Conservation (phyloP, 225 moss, liverwort and hornwort genomes). For the Ulota crispa region DNA sequence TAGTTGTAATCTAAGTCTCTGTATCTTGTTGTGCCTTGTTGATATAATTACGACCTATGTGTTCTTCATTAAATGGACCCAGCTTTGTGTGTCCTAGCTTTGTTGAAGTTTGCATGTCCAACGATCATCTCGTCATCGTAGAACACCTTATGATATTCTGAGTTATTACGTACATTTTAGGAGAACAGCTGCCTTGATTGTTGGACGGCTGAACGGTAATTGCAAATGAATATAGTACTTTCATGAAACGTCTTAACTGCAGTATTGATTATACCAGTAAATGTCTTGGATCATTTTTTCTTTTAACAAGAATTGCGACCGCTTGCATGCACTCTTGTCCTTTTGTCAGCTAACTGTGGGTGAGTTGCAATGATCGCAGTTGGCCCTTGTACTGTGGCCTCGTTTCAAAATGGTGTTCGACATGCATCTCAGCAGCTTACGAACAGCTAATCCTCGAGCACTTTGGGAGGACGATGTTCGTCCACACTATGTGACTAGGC, state of each 20-base stretch:
- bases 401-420: conserved; percentile 99
- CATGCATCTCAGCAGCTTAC: conserved; percentile 95
- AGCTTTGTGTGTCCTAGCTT: conserved; percentile 7
- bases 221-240: not conserved
- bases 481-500: conserved; percentile 95
- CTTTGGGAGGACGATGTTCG: conserved; percentile 99
- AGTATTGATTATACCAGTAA: not conserved
- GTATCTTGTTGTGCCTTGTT: conserved; percentile 5
- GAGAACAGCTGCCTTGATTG: not conserved
- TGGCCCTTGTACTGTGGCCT: conserved; percentile 91
- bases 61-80: not conserved
- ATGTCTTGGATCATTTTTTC: conserved; percentile 2
- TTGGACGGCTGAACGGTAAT: conserved; percentile 3
- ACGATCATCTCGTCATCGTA: not conserved
- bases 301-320: not conserved
- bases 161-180: conserved; percentile 1
- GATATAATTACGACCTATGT: not conserved
- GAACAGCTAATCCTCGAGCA: conserved; percentile 79
- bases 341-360: conserved; percentile 21
- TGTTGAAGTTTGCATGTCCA: not conserved
- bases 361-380: conserved; percentile 55
- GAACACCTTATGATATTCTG: not conserved
- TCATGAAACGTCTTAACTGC: not conserved
- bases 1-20: not conserved
- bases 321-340: conserved; percentile 1